These are phyloP conservation scores for Hygrocybe punicea DNA, from an alignment of 768 basidiomycete species.

Conservation along the genomic window DNA sequence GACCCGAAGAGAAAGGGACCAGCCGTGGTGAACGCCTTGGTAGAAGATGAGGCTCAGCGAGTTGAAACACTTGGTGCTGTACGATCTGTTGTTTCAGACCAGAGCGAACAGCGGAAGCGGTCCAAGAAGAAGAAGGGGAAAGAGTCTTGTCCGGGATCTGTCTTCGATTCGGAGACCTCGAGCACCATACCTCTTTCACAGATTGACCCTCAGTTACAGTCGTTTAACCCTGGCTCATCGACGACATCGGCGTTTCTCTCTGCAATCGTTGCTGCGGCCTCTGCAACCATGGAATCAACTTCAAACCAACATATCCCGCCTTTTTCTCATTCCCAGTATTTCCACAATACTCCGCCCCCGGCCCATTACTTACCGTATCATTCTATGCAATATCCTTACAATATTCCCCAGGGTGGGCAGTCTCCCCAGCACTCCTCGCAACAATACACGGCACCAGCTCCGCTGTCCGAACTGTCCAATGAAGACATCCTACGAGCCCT, in stretches of 20 bases:
- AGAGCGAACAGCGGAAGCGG: not conserved
- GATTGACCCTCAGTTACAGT: constrained; percentile 18
- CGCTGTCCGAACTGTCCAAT: constrained; percentile 47
- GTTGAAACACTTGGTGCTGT: too few species aligned
- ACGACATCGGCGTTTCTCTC: constrained; percentile 57
- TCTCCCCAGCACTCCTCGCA: constrained; percentile 12
- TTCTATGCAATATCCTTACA: not conserved
- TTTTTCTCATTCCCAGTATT: constrained; percentile 24
- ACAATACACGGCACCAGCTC: constrained; percentile 22
- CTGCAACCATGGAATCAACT: constrained; percentile 29
- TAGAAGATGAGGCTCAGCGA: constrained; percentile 37
- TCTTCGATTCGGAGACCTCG: not conserved
- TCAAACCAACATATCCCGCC: constrained; percentile 20
- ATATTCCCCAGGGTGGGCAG: constrained; percentile 7
- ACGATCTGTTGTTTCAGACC: constrained; percentile 11
- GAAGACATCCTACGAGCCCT: constrained; percentile 72
- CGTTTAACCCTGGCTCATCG: constrained; percentile 35
- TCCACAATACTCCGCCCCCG: constrained; percentile 33
- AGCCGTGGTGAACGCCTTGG: constrained; percentile 13
- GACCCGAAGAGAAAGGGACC: not conserved
- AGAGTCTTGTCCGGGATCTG: too few species aligned
- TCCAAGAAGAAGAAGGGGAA: not conserved
- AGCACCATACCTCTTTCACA: constrained; percentile 16
- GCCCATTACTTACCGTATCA: constrained; percentile 10
- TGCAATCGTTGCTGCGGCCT: constrained; percentile 61